Base-by-base conservation (phyloP, 2,329 filamentous ascomycete genomes). In the Phaeosphaeriaceae sp. region DNA sequence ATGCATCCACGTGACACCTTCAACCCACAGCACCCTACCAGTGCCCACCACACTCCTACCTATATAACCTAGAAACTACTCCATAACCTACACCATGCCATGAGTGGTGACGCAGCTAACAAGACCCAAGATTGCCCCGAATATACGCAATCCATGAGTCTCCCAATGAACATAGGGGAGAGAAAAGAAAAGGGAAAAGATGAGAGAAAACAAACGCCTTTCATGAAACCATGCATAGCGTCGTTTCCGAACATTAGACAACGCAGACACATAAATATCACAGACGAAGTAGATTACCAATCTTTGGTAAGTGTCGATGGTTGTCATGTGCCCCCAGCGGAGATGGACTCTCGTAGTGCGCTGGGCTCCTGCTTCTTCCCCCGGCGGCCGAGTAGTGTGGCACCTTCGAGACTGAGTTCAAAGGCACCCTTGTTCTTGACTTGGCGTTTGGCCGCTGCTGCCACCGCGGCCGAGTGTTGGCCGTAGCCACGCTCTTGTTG, bases 361-460 rank as follows among this genome's bases (percentile, higher is more conserved):
- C 79, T 81, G 1, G 73, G 73, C 46, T 72, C 74, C 1, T 46
- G 52, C 69, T 79, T 80, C 72, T 81, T 83, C 21, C 79, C 78
- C 57, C 85, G 77, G 62, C 92, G 85, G 26, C 92, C 92, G 4
- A 99, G 79, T 42, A 99, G 76, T 1, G 92, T 97, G 1, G 94
- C 90, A 47, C 94, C 94, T 58, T 96, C 91, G 30, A 99, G 78
- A 67, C 86, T 97, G 38, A 99, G 82, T 74, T 99, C 94, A 61
- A 99, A 99, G 0, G 89, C 86, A 26, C 90, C 92, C 73, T 87
- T 89, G 61, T 89, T 85, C 55, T 81, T 82, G 48, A 94, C 90
- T 67, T 91, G 90, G 66, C 90, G 86, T 63, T 88, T 87, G 3
- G 91, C 92, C 0, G 92, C 92, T 0, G 89, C 87, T 0, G 92